Evolutionary conservation across 352 stramenopile genomes (phyloP).

Genomic region (Globisporangium abappressorium): DNA sequence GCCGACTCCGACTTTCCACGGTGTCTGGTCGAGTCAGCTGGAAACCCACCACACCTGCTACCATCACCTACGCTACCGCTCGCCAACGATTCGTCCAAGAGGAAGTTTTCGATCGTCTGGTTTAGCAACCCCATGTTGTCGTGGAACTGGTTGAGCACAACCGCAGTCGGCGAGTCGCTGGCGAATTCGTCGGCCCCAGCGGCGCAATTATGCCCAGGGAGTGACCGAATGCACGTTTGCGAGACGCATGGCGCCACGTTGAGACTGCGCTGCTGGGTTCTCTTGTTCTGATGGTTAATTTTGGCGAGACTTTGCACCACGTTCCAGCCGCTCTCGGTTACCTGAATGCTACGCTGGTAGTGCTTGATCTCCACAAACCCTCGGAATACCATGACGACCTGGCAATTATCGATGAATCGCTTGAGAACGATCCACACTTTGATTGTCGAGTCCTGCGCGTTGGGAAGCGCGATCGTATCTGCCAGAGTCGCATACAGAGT

Average conservation of each 20-base stretch:
- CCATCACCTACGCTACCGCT: neutral
- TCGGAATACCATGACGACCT: neutral
- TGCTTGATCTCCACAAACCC: neutral
- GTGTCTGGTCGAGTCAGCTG: neutral
- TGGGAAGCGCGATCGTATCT: neutral
- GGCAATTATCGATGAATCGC: neutral
- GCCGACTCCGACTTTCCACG: neutral
- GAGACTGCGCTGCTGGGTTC: neutral
- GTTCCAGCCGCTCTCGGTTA: neutral
- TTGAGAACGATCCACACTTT: neutral
- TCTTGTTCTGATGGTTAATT: neutral
- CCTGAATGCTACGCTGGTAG: neutral
- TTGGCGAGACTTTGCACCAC: neutral
- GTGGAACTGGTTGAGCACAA: neutral
- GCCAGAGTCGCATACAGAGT: neutral
- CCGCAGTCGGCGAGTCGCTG: neutral
- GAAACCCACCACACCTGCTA: neutral
- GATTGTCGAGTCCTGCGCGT: neutral
- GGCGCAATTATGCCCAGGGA: neutral
- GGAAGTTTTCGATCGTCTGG: neutral
- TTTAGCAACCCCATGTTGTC: neutral
- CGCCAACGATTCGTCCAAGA: neutral
- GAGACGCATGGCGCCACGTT: neutral
- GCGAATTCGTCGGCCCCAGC: neutral
- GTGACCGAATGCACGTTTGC: neutral